Evolutionary conservation across 2,329 filamentous ascomycete species (phyloP).

Genomic region (Metarhizium album): DNA sequence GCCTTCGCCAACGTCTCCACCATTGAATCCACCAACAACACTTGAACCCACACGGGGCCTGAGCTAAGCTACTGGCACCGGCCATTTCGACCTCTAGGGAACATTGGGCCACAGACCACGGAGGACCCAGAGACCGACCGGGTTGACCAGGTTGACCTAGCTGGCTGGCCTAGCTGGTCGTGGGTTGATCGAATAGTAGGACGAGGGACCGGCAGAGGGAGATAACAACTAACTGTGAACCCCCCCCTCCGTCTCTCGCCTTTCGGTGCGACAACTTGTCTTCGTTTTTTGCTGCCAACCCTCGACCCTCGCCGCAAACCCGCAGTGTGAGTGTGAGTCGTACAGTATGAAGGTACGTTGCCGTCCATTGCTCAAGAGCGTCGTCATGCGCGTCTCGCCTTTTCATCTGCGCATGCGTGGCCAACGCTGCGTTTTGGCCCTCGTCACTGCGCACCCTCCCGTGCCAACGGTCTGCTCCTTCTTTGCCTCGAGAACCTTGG

Average conservation of each 20-base stretch:
- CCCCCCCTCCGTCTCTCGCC: not conserved
- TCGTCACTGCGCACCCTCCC: not conserved
- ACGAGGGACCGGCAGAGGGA: not conserved
- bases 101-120: not conserved
- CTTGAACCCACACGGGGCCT: not conserved
- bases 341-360: conserved; percentile 25
- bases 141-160: not conserved
- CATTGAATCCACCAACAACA: not conserved
- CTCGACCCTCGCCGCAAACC: conserved; percentile 1
- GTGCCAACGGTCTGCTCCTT: not conserved
- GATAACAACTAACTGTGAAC: no score
- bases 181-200: not conserved
- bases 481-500: not conserved
- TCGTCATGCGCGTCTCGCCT: not conserved
- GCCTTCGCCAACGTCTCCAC: conserved; percentile 1
- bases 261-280: not conserved
- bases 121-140: not conserved
- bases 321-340: conserved; percentile 11
- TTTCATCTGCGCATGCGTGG: not conserved
- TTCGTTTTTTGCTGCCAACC: not conserved
- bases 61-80: not conserved
- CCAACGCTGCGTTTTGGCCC: conserved; percentile 4
- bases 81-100: not conserved
- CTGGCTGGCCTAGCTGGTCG: not conserved
- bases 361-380: not conserved